Conservation (phyloP, 1,139 yeast species). For the Taphrina wiesneri region DNA sequence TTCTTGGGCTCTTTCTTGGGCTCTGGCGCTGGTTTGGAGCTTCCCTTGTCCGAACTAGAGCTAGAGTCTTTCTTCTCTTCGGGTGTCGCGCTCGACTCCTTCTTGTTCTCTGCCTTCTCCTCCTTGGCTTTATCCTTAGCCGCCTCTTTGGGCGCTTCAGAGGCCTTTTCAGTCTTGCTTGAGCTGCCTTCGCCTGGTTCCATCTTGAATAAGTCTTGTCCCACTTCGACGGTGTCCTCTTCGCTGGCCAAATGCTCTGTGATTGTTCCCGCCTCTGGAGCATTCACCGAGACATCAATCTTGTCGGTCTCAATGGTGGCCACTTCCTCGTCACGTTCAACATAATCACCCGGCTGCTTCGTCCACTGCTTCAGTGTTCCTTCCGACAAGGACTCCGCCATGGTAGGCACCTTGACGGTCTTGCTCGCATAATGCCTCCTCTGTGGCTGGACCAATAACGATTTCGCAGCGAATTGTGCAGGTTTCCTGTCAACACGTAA, state of each 20-base stretch:
- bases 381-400: slow-evolving; percentile 98
- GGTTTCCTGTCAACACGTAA: background rate
- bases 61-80: slow-evolving; percentile 43
- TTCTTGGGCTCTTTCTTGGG: slow-evolving; percentile 1
- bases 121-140: slow-evolving; percentile 39
- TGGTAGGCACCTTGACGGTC: slow-evolving; percentile 81
- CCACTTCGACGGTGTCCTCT: slow-evolving; percentile 94
- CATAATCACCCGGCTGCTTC: slow-evolving; percentile 79
- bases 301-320: slow-evolving; percentile 99
- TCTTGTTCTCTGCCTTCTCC: slow-evolving; percentile 44
- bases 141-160: slow-evolving; percentile 41
- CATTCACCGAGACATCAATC: slow-evolving; percentile 92
- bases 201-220: slow-evolving; percentile 85
- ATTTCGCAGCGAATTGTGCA: background rate
- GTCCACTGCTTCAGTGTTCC: slow-evolving; percentile 85
- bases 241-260: slow-evolving; percentile 78
- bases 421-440: slow-evolving; percentile 24
- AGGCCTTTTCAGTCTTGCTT: slow-evolving; percentile 41
- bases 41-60: slow-evolving; percentile 40
- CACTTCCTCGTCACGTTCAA: slow-evolving; percentile 81
- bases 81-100: slow-evolving; percentile 43
- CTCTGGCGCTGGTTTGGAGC: slow-evolving; percentile 40
- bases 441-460: background rate
- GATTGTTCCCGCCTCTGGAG: slow-evolving; percentile 90
- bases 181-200: slow-evolving; percentile 82